Base-by-base conservation (phyloP, 305 asterid genomes). In the Fraxinus greggii region DNA sequence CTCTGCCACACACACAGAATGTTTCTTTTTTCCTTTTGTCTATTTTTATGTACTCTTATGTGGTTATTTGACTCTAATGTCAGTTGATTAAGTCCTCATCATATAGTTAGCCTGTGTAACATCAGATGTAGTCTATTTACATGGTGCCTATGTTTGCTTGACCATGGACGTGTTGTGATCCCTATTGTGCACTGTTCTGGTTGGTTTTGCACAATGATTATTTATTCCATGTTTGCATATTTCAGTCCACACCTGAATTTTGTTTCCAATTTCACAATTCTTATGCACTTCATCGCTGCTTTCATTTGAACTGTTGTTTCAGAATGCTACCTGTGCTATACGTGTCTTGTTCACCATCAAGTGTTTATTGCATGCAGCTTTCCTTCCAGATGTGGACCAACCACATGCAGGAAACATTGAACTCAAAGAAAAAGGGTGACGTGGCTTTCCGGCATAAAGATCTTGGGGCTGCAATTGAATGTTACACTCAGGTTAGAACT, bases 321-420 rank as follows among this genome's bases (percentile, higher is more conserved):
- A 48, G 59, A 21, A 21, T 61, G 28, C 70, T 7, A 8, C 15
- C 31, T 61, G 70, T 19, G 69, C 69, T 59, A 59, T 19, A 59
- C 1, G 0, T 65, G 28, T 28, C 79, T 12, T 24, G 67, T 79
- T 73, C 59, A 86, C 51, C 26, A 72, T 78, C 61, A 12, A 35
- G 5, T 75, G 21, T 75, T 40, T 69, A 8, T 70, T 5, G 36
- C 48, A 8, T 84, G 86, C 92, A 95, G 97, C 95, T 95, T 77
- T 93, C 99, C 0, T 95, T 95, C 91, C 98, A 93, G 89, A 91
- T 93, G 98, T 95, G 98, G 98, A 91, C 99, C 77, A 91, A 94
- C 85, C 97, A 94, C 86, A 93, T 92, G 99, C 99, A 95, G 90
- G 99, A 92, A 19, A 95, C 97, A 0, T 85, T 95, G 89, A 92